These are phyloP conservation scores for Diaporthe vaccinii DNA, from an alignment of 2,329 filamentous ascomycete species.

Conservation along the genomic window DNA sequence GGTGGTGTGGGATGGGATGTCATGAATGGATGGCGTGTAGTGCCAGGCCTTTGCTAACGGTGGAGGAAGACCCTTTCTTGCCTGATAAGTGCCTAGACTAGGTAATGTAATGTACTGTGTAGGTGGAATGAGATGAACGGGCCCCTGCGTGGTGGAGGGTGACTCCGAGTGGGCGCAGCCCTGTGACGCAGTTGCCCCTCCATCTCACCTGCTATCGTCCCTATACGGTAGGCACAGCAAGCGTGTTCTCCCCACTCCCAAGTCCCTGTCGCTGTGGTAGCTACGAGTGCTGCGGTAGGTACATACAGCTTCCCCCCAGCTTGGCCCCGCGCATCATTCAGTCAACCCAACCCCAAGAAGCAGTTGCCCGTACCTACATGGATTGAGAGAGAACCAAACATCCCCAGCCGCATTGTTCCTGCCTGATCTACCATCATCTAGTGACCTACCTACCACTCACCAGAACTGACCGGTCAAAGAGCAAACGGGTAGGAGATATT, in stretches of 20 bases:
- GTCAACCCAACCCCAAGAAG: not conserved
- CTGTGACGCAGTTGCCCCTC: constrained; percentile 38
- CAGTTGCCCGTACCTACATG: not conserved
- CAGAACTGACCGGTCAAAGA: not conserved
- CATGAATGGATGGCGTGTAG: not conserved
- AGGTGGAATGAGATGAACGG: not conserved
- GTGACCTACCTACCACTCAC: not conserved
- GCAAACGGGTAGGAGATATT: not conserved
- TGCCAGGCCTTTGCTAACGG: not conserved
- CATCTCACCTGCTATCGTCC: constrained; percentile 10
- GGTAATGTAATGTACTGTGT: not conserved
- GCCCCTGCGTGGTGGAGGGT: not conserved
- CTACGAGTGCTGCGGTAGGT: constrained; percentile 3
- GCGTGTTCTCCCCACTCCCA: not conserved
- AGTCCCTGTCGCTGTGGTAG: constrained; percentile 7
- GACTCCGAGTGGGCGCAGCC: constrained; percentile 23
- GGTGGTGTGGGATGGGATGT: not conserved
- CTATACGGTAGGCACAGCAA: not conserved
- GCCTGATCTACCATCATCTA: constrained; percentile 1
- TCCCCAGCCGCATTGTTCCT: constrained; percentile 5
- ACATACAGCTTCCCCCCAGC: not conserved
- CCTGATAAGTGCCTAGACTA: not conserved
- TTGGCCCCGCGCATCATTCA: not conserved
- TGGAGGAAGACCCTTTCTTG: not conserved
- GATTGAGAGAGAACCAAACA: constrained; percentile 10